Percentiles rank a stretch among this genome's conserved stretches.
These are phyloP conservation scores for Metschnikowia drakensbergensis DNA, from an alignment of 805 yeast species.

Conservation along the genomic window DNA sequence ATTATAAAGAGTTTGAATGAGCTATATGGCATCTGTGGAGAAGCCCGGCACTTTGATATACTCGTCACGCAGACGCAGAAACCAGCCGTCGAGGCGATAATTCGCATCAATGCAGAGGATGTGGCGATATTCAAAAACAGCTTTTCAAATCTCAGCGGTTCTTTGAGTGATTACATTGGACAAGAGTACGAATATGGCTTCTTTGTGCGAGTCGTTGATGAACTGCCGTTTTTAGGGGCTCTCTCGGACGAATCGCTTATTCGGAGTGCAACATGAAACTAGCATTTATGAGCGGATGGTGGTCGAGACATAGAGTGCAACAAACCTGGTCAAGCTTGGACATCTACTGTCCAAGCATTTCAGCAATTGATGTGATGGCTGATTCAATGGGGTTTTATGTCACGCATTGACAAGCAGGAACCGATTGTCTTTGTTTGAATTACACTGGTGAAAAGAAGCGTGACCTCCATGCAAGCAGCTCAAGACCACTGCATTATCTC, in stretches of 20 bases:
- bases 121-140: constrained; percentile 27
- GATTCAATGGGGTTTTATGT: too few species aligned
- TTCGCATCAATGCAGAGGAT: constrained; percentile 32
- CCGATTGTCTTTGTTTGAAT: too few species aligned
- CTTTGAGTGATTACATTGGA: constrained; percentile 25
- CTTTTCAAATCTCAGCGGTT: constrained; percentile 29
- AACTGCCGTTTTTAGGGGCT: constrained; percentile 22
- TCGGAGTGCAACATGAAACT: neutral
- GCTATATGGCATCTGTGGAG: constrained; percentile 34
- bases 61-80: constrained; percentile 15
- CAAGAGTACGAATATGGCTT: constrained; percentile 18
- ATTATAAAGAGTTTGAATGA: constrained; percentile 23
- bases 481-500: too few species aligned
- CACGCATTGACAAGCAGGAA: too few species aligned
- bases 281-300: too few species aligned
- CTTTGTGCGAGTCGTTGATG: constrained; percentile 16
- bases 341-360: too few species aligned
- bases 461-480: too few species aligned
- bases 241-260: constrained; percentile 10
- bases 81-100: constrained; percentile 17
- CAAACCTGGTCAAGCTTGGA: too few species aligned
- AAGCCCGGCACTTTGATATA: constrained; percentile 29
- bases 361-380: too few species aligned
- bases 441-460: too few species aligned
- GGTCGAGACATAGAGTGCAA: too few species aligned